phyloP scores from a whole-genome alignment of 768 basidiomycete species.

The Tylopilus subfusipes region DNA sequence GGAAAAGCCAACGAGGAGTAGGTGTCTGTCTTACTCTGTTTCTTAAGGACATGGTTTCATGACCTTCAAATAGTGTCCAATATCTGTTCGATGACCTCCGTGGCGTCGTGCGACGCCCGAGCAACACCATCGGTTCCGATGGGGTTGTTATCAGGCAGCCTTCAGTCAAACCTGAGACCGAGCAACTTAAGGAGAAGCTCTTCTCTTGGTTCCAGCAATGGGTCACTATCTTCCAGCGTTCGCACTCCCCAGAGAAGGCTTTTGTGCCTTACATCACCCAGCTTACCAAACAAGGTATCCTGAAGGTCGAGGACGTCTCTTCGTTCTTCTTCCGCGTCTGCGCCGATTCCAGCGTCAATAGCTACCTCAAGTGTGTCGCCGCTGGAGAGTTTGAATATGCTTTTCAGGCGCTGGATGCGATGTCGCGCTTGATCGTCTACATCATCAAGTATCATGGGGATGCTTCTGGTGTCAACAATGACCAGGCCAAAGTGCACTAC shows the following conservation, averaged over 20 bases:
- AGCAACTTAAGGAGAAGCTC: conserved; percentile 71
- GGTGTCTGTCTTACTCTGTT: conserved; percentile 30
- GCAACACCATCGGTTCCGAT: conserved; percentile 39
- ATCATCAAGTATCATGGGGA: conserved; percentile 99
- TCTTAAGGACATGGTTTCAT: not conserved
- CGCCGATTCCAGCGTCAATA: conserved; percentile 89
- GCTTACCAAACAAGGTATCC: conserved; percentile 92
- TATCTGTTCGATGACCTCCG: conserved; percentile 80
- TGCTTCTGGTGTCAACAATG: conserved; percentile 86
- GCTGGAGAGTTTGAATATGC: conserved; percentile 71
- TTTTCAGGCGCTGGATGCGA: conserved; percentile 92
- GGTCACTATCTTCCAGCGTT: conserved; percentile 91
- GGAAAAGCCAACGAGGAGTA: conserved; percentile 86
- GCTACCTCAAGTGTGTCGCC: conserved; percentile 73
- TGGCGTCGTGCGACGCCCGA: conserved; percentile 52
- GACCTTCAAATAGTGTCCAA: conserved; percentile 47
- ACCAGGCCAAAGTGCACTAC: conserved; percentile 94
- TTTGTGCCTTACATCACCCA: conserved; percentile 98
- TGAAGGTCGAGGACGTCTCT: conserved; percentile 93
- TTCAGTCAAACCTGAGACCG: conserved; percentile 64
- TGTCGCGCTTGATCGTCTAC: conserved; percentile 92
- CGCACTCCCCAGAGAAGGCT: conserved; percentile 86
- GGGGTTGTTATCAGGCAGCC: conserved; percentile 39
- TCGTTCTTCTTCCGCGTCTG: conserved; percentile 99
- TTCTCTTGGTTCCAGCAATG: conserved; percentile 89